These are phyloP conservation scores for Solanum etuberosum DNA, from an alignment of 257 asterid genomes.

Conservation along the genomic window DNA sequence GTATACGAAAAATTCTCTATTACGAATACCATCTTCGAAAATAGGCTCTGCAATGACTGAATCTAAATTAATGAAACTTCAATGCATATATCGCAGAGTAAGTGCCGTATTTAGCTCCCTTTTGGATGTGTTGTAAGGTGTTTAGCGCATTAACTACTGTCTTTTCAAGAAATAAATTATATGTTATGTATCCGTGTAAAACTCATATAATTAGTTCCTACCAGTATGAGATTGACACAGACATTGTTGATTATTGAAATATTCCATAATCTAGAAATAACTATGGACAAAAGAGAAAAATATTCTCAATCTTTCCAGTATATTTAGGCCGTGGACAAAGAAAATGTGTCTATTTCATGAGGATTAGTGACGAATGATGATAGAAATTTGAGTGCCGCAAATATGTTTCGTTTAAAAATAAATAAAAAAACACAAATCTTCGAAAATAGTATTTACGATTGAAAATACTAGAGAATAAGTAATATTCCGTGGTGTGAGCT, in stretches of 20 bases:
- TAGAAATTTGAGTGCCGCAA: not conserved
- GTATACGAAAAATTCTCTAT: accelerated
- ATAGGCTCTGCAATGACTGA: too few species aligned
- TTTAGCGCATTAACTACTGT: too few species aligned
- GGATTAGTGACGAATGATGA: not conserved
- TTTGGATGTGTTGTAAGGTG: not conserved
- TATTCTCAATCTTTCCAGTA: too few species aligned
- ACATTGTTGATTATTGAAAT: not conserved
- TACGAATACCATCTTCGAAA: too few species aligned
- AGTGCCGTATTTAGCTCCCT: not conserved
- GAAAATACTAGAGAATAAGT: too few species aligned
- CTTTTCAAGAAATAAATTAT: not conserved
- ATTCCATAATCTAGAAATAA: not conserved
- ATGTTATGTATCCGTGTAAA: not conserved
- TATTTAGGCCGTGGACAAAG: not conserved
- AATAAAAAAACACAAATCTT: too few species aligned
- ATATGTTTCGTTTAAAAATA: too few species aligned
- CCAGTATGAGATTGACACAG: not conserved
- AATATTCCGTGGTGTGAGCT: not conserved
- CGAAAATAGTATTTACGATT: too few species aligned
- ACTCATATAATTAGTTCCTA: not conserved
- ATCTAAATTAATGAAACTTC: too few species aligned
- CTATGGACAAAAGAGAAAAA: not conserved
- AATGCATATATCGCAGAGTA: too few species aligned
- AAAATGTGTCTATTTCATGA: not conserved